Conservation (phyloP, 768 basidiomycete species). For the Gloeopeniophorella convolvens region DNA sequence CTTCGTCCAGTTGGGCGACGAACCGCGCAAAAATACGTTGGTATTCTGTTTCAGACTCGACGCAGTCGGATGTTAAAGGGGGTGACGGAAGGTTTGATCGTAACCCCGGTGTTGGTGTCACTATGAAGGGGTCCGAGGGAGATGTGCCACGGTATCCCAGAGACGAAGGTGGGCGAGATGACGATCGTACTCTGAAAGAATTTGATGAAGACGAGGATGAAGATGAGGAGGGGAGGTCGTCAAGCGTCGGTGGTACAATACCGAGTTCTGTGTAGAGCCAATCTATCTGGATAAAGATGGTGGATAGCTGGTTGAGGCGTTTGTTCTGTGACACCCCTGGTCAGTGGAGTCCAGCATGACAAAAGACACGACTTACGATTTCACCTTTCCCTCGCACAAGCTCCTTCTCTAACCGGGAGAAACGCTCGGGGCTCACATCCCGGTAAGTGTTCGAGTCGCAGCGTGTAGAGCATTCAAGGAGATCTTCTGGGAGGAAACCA, state of each 20-base stretch:
- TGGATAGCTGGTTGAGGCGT: slow-evolving; percentile 57
- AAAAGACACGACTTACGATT: slow-evolving; percentile 46
- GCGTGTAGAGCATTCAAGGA: slow-evolving; percentile 41
- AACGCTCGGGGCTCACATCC: slow-evolving; percentile 77
- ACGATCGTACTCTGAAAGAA: slow-evolving; percentile 23
- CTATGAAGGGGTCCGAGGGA: slow-evolving; percentile 15
- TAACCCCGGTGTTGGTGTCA: slow-evolving; percentile 32
- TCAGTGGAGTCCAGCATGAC: slow-evolving; percentile 2
- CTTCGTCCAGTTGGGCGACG: slow-evolving; percentile 16
- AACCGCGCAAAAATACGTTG: slow-evolving; percentile 20
- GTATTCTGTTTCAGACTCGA: slow-evolving; percentile 9
- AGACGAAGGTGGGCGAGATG: slow-evolving; percentile 30
- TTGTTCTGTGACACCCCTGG: slow-evolving; percentile 41
- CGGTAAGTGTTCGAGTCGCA: slow-evolving; percentile 37
- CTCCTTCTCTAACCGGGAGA: slow-evolving; percentile 77
- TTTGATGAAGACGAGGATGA: slow-evolving; percentile 29
- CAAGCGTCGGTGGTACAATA: slow-evolving; percentile 51
- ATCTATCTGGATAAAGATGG: slow-evolving; percentile 68
- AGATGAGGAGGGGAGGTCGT: slow-evolving; percentile 33
- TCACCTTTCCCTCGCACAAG: slow-evolving; percentile 81
- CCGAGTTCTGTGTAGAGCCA: slow-evolving; percentile 82
- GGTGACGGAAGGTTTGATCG: slow-evolving; percentile 26
- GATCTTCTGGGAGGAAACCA: slow-evolving; percentile 51
- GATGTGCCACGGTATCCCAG: slow-evolving; percentile 24
- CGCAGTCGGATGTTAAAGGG: slow-evolving; percentile 21